Evolutionary conservation across 768 basidiomycete species (phyloP).

Genomic region (Mycena floridula): DNA sequence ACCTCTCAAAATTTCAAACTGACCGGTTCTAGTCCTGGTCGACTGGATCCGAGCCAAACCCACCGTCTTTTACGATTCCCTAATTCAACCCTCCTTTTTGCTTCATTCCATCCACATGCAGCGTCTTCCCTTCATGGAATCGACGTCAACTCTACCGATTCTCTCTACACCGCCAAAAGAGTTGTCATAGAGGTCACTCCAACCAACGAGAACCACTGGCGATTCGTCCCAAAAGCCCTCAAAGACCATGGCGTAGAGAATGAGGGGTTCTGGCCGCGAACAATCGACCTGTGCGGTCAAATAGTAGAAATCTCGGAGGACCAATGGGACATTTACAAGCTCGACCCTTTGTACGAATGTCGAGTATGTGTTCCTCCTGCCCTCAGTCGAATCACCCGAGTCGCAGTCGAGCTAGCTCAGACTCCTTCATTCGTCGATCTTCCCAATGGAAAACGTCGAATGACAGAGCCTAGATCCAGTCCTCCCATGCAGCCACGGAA

Average conservation of each 20-base stretch:
- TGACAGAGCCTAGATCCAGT: conserved; percentile 2
- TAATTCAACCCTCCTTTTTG: conserved; percentile 61
- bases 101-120: conserved; percentile 65
- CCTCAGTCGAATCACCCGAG: conserved; percentile 25
- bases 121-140: conserved; percentile 41
- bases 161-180: conserved; percentile 54
- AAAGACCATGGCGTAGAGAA: conserved; percentile 49
- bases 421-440: conserved; percentile 7
- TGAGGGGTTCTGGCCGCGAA: conserved; percentile 68
- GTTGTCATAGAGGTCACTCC: conserved; percentile 65
- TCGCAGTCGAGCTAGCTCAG: conserved; percentile 10
- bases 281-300: conserved; percentile 66
- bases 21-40: conserved; percentile 51
- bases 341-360: conserved; percentile 72
- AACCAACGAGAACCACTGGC: conserved; percentile 56
- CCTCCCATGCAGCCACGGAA: conserved; percentile 9
- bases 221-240: conserved; percentile 71
- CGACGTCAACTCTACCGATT: conserved; percentile 39
- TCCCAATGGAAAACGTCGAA: conserved; percentile 12
- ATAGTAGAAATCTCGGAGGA: conserved; percentile 53
- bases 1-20: conserved; percentile 10
- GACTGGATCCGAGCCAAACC: conserved; percentile 58
- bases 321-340: conserved; percentile 84
- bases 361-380: conserved; percentile 40
- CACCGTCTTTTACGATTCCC: conserved; percentile 54